Conservation (phyloP, 495 filamentous ascomycete species). For the Trichoderma reesei region DNA sequence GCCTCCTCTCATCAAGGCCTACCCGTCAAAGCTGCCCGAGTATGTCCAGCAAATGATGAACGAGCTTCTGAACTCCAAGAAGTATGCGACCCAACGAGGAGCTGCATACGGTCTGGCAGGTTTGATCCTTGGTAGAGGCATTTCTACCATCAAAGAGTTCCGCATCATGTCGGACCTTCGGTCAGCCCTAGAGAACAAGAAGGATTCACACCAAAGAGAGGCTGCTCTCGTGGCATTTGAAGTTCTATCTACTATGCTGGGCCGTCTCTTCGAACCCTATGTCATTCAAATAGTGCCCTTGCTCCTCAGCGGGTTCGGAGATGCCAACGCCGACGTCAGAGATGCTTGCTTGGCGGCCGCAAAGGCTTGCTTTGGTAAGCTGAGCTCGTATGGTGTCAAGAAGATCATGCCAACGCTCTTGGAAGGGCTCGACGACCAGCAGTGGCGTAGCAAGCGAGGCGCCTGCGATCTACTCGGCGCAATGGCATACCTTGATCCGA, state of each 20-base stretch:
- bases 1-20: conserved; percentile 76
- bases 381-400: conserved; percentile 95
- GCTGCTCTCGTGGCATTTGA: conserved; percentile 86
- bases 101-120: conserved; percentile 93
- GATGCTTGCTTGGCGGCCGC: conserved; percentile 87
- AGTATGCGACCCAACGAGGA: conserved; percentile 81
- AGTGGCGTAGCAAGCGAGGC: conserved; percentile 97
- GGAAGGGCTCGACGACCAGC: conserved; percentile 84
- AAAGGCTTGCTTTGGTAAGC: conserved; percentile 83
- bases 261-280: conserved; percentile 86
- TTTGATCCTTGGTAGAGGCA: conserved; percentile 73
- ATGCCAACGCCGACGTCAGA: conserved; percentile 76
- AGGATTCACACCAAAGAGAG: conserved; percentile 77
- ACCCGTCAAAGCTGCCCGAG: conserved; percentile 59
- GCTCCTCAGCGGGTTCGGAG: conserved; percentile 79
- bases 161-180: conserved; percentile 73
- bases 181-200: conserved; percentile 79
- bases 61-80: conserved; percentile 69
- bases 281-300: conserved; percentile 92
- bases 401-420: conserved; percentile 84
- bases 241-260: conserved; percentile 74
- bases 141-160: conserved; percentile 73
- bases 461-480: conserved; percentile 92
- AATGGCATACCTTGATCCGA: conserved; percentile 95
- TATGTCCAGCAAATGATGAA: conserved; percentile 77